Conservation (phyloP, 2,329 filamentous ascomycete species). For the Ophiostoma tasmaniense region DNA sequence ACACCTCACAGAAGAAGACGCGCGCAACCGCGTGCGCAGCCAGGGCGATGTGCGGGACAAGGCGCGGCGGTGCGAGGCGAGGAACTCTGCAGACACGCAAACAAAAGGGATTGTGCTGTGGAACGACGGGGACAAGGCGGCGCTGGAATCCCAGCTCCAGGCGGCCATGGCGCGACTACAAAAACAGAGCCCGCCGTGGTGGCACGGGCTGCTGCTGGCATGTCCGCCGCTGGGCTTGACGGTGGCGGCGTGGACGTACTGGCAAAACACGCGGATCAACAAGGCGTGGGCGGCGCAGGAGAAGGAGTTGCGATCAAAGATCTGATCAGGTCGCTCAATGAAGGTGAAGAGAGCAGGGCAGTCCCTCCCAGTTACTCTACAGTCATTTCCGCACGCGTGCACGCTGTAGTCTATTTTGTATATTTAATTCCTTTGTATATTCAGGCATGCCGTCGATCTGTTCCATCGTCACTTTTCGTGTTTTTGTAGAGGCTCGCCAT, state of each 20-base stretch:
- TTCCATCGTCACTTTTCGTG: too few relatives aligned
- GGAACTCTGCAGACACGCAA: conserved; percentile 37
- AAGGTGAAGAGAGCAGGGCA: too few relatives aligned
- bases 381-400: neutral
- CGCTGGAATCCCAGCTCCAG: conserved; percentile 59
- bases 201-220: conserved; percentile 60
- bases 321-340: too few relatives aligned
- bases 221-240: conserved; percentile 67
- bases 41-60: conserved; percentile 83
- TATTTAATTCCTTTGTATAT: too few relatives aligned
- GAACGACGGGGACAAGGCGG: conserved; percentile 73
- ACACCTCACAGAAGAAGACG: conserved; percentile 76
- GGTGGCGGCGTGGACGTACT: conserved; percentile 62
- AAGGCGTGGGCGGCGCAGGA: conserved; percentile 58
- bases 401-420: too few relatives aligned
- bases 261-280: conserved; percentile 63
- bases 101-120: conserved; percentile 65
- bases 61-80: conserved; percentile 61
- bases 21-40: conserved; percentile 73
- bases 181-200: conserved; percentile 65
- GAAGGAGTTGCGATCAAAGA: conserved; percentile 21
- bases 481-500: too few relatives aligned
- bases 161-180: conserved; percentile 56
- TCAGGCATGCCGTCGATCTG: neutral
- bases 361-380: too few relatives aligned